Evolutionary conservation across 257 asterid genomes (phyloP), one percentile per base, ranked within the genome.

Genomic region (Ilex aquifolium): DNA sequence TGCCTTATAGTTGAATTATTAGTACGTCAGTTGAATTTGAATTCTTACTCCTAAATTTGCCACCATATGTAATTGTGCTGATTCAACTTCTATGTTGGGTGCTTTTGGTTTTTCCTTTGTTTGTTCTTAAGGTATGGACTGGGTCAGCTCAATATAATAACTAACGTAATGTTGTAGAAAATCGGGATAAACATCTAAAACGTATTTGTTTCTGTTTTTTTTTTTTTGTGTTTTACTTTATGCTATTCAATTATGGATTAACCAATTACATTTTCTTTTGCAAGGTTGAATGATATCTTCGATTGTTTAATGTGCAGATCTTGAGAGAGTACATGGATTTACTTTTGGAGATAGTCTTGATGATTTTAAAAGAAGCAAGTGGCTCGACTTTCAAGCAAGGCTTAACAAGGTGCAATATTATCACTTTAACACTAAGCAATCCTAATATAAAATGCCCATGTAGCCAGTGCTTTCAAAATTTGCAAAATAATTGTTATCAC

Each of bases 341-440:
- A 83, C 88, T 57, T 90, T 87, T 56, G 97, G 99, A 2, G 99
- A 93, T 72, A 90, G 97, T 72, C 85, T 90, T 55, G 96, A 83
- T 11, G 91, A 82, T 40, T 27, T 66, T 59, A 76, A 66, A 61
- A 84, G 58, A 79, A 72, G 53, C 83, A 93, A 81, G 82, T 93
- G 99, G 99, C 71, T 60, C 68, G 95, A 85, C 63, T 93, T 93
- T 65, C 72, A 82, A 15, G 65, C 82, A 65, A 87, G 73, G 49
- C 83, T 93, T 53, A 80, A 72, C 69, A 80, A 90, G 97, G 99
- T 90, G 40, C 6, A 46, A 13, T 54, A 56, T 29, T 44, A 44
- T 63, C 46, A 53, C 44, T 10, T 14, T 17, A 10, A 13, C 58
- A 61, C 31, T 6, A 49, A 10, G 39, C 51, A 11, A 21, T 21